Evolutionary conservation across 2,329 filamentous ascomycete species (phyloP), one percentile per base, ranked within the genome.

Genomic region (Aspergillus fumigatiaffinis): DNA sequence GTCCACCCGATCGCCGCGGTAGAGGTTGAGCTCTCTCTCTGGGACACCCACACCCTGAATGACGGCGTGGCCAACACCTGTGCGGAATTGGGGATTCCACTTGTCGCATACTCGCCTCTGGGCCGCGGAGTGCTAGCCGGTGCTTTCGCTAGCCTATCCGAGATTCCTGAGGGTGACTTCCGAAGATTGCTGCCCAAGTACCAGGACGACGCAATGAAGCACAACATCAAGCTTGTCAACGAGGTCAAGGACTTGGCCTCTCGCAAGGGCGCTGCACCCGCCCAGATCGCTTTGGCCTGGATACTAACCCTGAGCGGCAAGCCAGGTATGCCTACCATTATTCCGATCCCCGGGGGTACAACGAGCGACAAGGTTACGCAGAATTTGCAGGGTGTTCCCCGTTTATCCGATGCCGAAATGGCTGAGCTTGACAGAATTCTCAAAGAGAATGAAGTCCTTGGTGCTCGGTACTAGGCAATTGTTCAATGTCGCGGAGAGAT

Each of bases 11-110:
- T 87, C 51, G 77, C 77, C 1, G 80, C 80, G 1, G 84, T 87
- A 7, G 85, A 88, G 65, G 80, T 85, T 25, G 85, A 87, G 66
- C 76, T 87, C 55, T 83, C 79, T 17, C 73, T 86, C 1, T 87
- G 79, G 76, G 74, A 75, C 5, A 83, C 81, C 2, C 80, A 85
- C 26, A 80, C 85, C 49, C 70, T 86, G 4, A 70, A 80, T 20
- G 87, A 87, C 59, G 84, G 80, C 20, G 78, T 87, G 1, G 81
- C 82, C 2, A 67, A 76, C 53, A 77, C 80, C 1, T 87, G 84
- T 60, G 80, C 77, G 1, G 80, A 85, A 67, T 72, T 84, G 1
- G 74, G 76, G 28, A 86, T 87, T 52, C 83, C 84, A 0, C 74
- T 87, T 47, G 71, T 85, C 9, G 81, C 81, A 2, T 87, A 87